Percentiles rank a stretch among this genome's conserved stretches.
Conservation (phyloP, 2,329 filamentous ascomycete genomes). For the Sordariomycetes sp. region DNA sequence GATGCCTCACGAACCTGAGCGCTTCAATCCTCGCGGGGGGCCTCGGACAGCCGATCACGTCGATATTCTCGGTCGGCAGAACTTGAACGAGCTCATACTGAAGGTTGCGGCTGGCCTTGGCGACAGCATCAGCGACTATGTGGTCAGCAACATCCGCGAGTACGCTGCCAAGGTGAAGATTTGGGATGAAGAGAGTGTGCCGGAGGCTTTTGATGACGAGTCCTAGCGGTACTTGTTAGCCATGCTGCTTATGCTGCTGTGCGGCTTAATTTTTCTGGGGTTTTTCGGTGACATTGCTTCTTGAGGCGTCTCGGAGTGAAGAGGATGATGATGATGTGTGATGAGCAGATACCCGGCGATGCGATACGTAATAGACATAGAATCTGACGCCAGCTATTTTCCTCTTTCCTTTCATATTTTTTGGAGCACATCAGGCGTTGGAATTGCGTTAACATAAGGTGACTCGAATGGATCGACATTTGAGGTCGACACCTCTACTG, state of each 20-base stretch:
- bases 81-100: slow-evolving; percentile 83
- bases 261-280: background rate
- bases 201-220: slow-evolving; percentile 4
- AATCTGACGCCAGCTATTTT: background rate
- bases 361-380: background rate
- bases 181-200: slow-evolving; percentile 48
- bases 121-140: slow-evolving; percentile 64
- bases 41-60: slow-evolving; percentile 81
- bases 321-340: background rate
- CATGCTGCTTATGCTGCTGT: background rate
- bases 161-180: slow-evolving; percentile 82
- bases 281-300: no score
- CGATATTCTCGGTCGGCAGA: slow-evolving; percentile 84
- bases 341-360: background rate
- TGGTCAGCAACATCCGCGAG: slow-evolving; percentile 71
- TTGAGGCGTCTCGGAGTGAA: background rate
- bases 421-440: background rate
- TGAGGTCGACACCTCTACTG: no score
- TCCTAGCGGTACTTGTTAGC: background rate
- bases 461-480: no score
- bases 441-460: background rate
- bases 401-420: background rate
- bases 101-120: slow-evolving; percentile 80
- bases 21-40: slow-evolving; percentile 73
- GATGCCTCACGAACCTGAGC: slow-evolving; percentile 93